phyloP scores from a whole-genome alignment of 352 stramenopile genomes.

The Globisporangium orthogonon region DNA sequence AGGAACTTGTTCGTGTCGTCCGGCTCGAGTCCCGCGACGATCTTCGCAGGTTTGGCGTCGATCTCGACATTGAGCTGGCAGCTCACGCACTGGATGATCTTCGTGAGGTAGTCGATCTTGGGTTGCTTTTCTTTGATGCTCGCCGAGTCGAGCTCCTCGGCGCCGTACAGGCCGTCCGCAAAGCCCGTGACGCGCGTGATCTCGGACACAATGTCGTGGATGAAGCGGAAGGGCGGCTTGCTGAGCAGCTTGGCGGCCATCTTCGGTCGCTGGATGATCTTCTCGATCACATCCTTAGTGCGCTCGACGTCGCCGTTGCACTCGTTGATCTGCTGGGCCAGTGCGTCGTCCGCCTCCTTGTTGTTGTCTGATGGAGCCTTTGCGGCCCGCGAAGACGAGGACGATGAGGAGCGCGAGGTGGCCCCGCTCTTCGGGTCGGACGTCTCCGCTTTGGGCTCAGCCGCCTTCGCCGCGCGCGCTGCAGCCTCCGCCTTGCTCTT shows the following conservation, averaged over 20 bases:
- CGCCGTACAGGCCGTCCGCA: slow-evolving; percentile 75
- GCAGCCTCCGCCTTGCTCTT: slow-evolving; percentile 23
- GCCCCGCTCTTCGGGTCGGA: slow-evolving; percentile 29
- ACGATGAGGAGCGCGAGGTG: slow-evolving; percentile 17
- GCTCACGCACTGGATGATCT: slow-evolving; percentile 88
- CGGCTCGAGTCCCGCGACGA: slow-evolving; percentile 89
- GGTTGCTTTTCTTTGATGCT: slow-evolving; percentile 91
- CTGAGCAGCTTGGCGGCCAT: slow-evolving; percentile 77
- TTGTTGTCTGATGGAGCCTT: slow-evolving; percentile 42
- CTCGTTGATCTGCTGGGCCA: slow-evolving; percentile 51
- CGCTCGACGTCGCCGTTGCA: slow-evolving; percentile 74
- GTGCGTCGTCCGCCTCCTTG: slow-evolving; percentile 37
- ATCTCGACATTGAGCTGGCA: slow-evolving; percentile 84
- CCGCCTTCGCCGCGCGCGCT: slow-evolving; percentile 13
- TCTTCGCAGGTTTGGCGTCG: slow-evolving; percentile 83
- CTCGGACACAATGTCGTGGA: slow-evolving; percentile 83
- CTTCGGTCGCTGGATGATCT: slow-evolving; percentile 80
- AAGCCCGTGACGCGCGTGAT: slow-evolving; percentile 78
- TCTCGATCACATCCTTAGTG: slow-evolving; percentile 71
- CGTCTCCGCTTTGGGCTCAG: slow-evolving; percentile 12
- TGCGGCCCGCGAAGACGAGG: slow-evolving; percentile 18
- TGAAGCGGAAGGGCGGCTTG: slow-evolving; percentile 86
- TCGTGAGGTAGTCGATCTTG: slow-evolving; percentile 89
- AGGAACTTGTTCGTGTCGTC: slow-evolving; percentile 94
- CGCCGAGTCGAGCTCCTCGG: slow-evolving; percentile 86